These are phyloP conservation scores for Strigomonas culicis DNA, from an alignment of 208 protist species.

Conservation along the genomic window DNA sequence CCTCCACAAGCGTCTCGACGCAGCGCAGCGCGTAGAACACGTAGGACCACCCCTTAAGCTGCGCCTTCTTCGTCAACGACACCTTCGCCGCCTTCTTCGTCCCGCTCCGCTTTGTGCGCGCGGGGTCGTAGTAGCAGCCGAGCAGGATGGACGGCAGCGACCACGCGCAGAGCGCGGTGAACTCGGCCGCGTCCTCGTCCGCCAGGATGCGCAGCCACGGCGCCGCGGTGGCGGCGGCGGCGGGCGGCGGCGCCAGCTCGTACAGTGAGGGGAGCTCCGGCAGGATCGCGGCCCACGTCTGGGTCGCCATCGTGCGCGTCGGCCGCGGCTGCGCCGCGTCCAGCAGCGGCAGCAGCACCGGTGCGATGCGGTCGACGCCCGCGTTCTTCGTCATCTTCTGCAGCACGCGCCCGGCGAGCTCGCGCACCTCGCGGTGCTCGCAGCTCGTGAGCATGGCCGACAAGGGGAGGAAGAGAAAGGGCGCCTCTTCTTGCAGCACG, in stretches of 20 bases:
- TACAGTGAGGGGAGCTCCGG: conserved; percentile 23
- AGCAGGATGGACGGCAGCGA: conserved; percentile 51
- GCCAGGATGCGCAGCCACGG: conserved; percentile 7
- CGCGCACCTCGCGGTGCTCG: conserved; percentile 57
- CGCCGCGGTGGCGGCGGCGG: not conserved
- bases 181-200: conserved; percentile 21
- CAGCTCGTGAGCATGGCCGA: conserved; percentile 53
- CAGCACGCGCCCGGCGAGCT: conserved; percentile 53
- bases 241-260: conserved; percentile 14
- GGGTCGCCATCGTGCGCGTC: conserved; percentile 57
- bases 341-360: conserved; percentile 64
- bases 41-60: conserved; percentile 67
- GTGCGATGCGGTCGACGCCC: conserved; percentile 73
- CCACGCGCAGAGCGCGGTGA: conserved; percentile 57
- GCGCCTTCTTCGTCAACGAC: conserved; percentile 37
- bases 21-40: conserved; percentile 82
- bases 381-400: conserved; percentile 57
- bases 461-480: conserved; percentile 69
- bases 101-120: conserved; percentile 15
- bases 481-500: conserved; percentile 76
- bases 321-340: conserved; percentile 31
- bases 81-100: conserved; percentile 14
- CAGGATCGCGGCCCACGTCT: conserved; percentile 70
- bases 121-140: conserved; percentile 58
- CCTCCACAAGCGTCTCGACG: conserved; percentile 51